Evolutionary conservation across 495 filamentous ascomycete species (phyloP), one percentile per base, ranked within the genome.

Genomic region (Cercophora sp.): DNA sequence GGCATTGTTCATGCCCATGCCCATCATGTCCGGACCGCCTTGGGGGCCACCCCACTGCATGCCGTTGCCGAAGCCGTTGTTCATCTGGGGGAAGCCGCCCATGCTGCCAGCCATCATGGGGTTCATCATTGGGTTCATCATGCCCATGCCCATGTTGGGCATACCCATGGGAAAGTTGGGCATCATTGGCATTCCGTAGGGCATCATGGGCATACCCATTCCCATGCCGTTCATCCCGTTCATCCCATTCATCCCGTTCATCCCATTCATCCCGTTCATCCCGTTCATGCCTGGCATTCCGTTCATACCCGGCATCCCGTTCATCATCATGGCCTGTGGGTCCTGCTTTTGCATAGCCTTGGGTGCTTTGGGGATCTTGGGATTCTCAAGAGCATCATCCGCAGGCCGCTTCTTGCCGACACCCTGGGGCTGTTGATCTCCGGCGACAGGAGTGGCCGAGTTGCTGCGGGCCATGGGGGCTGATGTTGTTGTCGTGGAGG

Each of bases 361-460:
- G 2, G 79, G 79, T 15, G 70, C 77, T 42, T 83, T 82, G 27
- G 83, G 79, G 45, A 80, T 80, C 61, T 82, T 84, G 27, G 81
- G 75, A 59, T 85, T 86, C 37, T 78, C 74, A 20, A 85, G 70
- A 2, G 83, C 71, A 35, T 89, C 85, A 36, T 95, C 87, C 29
- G 90, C 90, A 9, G 85, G 78, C 13, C 93, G 83, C 73, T 96
- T 96, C 70, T 85, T 91, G 15, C 77, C 72, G 35, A 45, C 47
- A 19, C 62, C 59, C n/a, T 72, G 67, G 23, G 73, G 76, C 19
- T 65, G 64, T n/a, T 69, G 58, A 23, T 50, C 52, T 16, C 50
- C 61, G 47, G 55, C 63, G 1, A 52, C 15, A 13, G 32, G 15
- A 13, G 52, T 32, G 1, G 47, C 46, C n/a, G n/a, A n/a, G n/a